A percentile compares a stretch with the other conserved stretches of the same genome.
Conservation (phyloP, 2,329 filamentous ascomycete species). For the Gaeumannomyces tritici region DNA sequence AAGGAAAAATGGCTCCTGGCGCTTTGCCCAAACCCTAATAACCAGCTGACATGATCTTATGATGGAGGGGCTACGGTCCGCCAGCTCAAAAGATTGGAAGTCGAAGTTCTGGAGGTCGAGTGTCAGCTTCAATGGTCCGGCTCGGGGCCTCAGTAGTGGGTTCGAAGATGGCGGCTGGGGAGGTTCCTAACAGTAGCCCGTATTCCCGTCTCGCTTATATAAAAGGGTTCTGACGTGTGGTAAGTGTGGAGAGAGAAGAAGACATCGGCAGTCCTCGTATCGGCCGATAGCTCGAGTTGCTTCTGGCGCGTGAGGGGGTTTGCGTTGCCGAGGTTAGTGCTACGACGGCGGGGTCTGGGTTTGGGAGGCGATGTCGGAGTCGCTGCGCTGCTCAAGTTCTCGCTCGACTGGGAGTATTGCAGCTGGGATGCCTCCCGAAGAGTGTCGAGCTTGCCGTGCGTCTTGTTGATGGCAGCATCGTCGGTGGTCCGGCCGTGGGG, state of each 20-base stretch:
- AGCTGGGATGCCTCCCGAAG: constrained; percentile 36
- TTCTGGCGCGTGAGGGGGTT: constrained; percentile 53
- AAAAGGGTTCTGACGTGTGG: constrained; percentile 62
- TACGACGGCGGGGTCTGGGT: constrained; percentile 27
- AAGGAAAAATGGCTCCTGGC: constrained; percentile 43
- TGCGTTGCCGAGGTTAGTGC: constrained; percentile 36
- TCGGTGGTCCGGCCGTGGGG: constrained; percentile 56
- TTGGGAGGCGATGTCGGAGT: constrained; percentile 22
- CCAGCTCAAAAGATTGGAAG: constrained; percentile 76
- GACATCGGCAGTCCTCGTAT: constrained; percentile 67
- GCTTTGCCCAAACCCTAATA: constrained; percentile 66
- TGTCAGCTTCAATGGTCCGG: background rate
- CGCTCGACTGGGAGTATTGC: constrained; percentile 46
- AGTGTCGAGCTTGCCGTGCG: constrained; percentile 54
- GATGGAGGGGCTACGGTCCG: constrained; percentile 48
- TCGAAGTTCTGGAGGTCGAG: constrained; percentile 59
- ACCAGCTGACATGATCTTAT: constrained; percentile 57
- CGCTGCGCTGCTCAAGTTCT: constrained; percentile 20
- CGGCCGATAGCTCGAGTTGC: constrained; percentile 64
- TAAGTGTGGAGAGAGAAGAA: constrained; percentile 79
- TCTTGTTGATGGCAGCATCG: constrained; percentile 65
- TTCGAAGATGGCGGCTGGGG: background rate
- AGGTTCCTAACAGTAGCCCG: constrained; percentile 53
- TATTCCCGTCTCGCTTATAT: constrained; percentile 74
- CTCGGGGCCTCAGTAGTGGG: background rate